A percentile compares a stretch with the other conserved stretches of the same genome.
These are phyloP conservation scores for Glycine tomentella DNA, from an alignment of 306 rosid genomes.

Conservation along the genomic window DNA sequence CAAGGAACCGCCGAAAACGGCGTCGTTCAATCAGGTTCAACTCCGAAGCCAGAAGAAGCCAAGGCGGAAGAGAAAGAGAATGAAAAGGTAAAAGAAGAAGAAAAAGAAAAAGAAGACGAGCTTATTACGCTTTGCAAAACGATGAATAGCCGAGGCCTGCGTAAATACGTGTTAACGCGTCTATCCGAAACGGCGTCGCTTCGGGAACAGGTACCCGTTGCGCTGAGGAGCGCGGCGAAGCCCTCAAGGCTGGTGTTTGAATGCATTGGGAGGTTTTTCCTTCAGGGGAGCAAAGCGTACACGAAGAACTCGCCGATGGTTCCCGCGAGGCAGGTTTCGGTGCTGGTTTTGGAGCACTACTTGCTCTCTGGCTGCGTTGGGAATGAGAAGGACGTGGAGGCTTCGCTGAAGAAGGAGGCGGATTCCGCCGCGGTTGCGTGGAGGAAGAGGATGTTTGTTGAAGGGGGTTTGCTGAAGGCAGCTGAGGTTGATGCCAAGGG, in stretches of 20 bases:
- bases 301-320: conserved; percentile 54
- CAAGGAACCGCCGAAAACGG: conserved; percentile 18
- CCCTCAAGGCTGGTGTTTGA: conserved; percentile 63
- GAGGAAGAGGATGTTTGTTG: conserved; percentile 61
- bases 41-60: conserved; percentile 16
- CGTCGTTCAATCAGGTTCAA: neutral
- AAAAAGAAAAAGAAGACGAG: conserved; percentile 37
- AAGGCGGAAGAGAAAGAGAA: neutral
- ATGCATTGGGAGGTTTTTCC: conserved; percentile 66
- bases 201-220: conserved; percentile 51
- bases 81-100: neutral
- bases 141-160: conserved; percentile 65
- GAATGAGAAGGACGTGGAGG: conserved; percentile 16
- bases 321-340: conserved; percentile 56
- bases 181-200: conserved; percentile 44
- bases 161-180: conserved; percentile 52
- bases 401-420: conserved; percentile 54
- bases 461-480: conserved; percentile 60
- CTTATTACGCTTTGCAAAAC: conserved; percentile 49
- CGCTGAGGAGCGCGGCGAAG: conserved; percentile 56
- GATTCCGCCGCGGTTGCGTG: conserved; percentile 54
- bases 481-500: conserved; percentile 65
- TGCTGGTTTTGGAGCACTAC: conserved; percentile 59
- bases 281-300: conserved; percentile 69
- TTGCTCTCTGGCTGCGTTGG: conserved; percentile 57